These are phyloP conservation scores for Aspergillus spinulosporus DNA, from an alignment of 2,329 filamentous ascomycete species.

Conservation along the genomic window DNA sequence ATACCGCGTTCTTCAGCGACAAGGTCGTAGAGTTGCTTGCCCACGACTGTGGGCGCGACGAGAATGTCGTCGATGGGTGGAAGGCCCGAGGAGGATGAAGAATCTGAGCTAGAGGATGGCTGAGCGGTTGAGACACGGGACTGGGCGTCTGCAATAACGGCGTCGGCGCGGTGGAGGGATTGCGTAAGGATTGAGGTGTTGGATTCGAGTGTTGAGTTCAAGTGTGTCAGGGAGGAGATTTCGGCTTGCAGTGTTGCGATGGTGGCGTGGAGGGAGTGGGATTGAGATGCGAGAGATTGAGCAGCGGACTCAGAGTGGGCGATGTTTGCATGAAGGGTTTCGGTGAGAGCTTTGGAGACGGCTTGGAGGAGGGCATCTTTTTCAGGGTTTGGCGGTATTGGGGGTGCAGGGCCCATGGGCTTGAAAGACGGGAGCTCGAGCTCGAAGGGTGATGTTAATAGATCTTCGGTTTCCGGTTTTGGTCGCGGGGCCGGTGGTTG, in stretches of 20 bases:
- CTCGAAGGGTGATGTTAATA: constrained; percentile 64
- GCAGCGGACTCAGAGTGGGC: constrained; percentile 73
- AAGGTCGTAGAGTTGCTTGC: constrained; percentile 85
- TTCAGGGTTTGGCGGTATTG: constrained; percentile 92
- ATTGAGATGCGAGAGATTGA: constrained; percentile 74
- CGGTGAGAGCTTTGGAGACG: constrained; percentile 68
- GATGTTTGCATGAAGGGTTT: constrained; percentile 68
- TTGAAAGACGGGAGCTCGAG: constrained; percentile 54
- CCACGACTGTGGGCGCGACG: constrained; percentile 90
- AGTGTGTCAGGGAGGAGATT: constrained; percentile 66
- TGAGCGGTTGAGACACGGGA: constrained; percentile 47
- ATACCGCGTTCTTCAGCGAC: constrained; percentile 86
- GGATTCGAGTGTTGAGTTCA: constrained; percentile 68
- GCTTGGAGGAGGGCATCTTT: constrained; percentile 86
- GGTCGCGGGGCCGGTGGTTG: constrained; percentile 20
- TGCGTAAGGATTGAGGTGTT: constrained; percentile 79
- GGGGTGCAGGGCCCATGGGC: constrained; percentile 64
- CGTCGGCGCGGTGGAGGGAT: constrained; percentile 75
- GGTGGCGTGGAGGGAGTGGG: constrained; percentile 70
- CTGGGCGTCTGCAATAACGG: constrained; percentile 71
- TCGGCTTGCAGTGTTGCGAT: constrained; percentile 72
- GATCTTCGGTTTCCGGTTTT: constrained; percentile 48
- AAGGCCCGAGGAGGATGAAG: constrained; percentile 41
- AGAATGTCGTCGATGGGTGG: constrained; percentile 87
- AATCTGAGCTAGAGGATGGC: constrained; percentile 34